Conservation (phyloP, 345 rosid species). For the Lepidium didymum region DNA sequence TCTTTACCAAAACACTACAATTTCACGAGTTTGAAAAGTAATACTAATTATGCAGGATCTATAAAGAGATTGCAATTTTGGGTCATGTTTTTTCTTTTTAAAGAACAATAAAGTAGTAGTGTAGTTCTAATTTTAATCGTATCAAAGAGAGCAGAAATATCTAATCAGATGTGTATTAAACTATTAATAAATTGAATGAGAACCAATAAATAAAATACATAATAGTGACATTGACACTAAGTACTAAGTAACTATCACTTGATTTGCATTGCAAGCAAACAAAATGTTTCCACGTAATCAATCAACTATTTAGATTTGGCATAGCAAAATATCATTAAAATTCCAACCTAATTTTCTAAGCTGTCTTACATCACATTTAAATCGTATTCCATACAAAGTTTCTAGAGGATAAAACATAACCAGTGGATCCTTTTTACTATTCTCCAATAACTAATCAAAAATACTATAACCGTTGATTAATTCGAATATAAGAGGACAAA, state of each 20-base stretch:
- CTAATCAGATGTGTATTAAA: not conserved
- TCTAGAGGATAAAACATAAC: not conserved
- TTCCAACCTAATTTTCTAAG: conserved; percentile 16
- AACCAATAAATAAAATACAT: not conserved
- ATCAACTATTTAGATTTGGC: conserved; percentile 2
- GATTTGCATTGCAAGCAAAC: conserved; percentile 17
- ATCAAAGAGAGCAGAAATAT: not conserved
- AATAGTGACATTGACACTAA: conserved; percentile 1
- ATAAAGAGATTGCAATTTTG: not conserved
- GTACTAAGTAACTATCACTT: conserved; percentile 18
- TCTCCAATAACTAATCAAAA: not conserved
- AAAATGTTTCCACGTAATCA: conserved; percentile 3
- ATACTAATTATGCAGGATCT: not conserved
- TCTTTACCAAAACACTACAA: not conserved
- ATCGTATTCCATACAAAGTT: not conserved
- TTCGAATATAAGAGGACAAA: not conserved
- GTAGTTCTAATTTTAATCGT: too few species aligned
- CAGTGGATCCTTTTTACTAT: not conserved
- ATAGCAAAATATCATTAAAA: not conserved
- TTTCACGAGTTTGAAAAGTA: not conserved
- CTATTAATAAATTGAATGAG: not conserved
- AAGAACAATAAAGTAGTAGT: not conserved
- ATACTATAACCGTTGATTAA: not conserved
- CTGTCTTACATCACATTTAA: not conserved
- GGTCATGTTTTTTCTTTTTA: not conserved